Evolutionary conservation across 495 filamentous ascomycete genomes (phyloP).

Genomic region (Aspergillus ellipticus): DNA sequence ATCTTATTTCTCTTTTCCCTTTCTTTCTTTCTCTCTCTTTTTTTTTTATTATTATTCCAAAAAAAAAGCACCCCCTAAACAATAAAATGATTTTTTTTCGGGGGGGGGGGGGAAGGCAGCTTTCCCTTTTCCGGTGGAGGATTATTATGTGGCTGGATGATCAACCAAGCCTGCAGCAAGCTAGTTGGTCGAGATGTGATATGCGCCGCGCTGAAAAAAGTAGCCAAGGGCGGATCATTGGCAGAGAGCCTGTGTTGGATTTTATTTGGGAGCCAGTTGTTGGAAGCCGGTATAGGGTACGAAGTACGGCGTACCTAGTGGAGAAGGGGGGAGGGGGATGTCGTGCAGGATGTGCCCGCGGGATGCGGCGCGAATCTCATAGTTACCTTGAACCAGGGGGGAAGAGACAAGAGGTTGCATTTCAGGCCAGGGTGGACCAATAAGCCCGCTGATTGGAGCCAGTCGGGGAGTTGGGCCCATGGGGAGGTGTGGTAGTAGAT

Average conservation of each 20-base stretch:
- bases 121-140: background rate
- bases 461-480: background rate
- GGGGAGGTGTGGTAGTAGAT: background rate
- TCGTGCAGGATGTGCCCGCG: constrained; percentile 25
- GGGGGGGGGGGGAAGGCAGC: too few species aligned
- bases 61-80: too few species aligned
- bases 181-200: constrained; percentile 24
- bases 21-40: constrained; percentile 4
- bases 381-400: constrained; percentile 23
- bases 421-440: constrained; percentile 8
- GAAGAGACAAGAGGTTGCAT: constrained; percentile 19
- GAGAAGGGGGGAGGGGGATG: constrained; percentile 18
- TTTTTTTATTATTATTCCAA: constrained; percentile 2
- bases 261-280: constrained; percentile 11
- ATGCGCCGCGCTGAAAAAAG: constrained; percentile 16
- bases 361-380: constrained; percentile 23
- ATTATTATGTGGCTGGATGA: constrained; percentile 22
- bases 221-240: constrained; percentile 14
- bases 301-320: constrained; percentile 7
- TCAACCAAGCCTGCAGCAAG: constrained; percentile 22
- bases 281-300: constrained; percentile 8
- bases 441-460: constrained; percentile 2
- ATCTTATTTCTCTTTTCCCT: constrained; percentile 1
- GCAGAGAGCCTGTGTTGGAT: constrained; percentile 9
- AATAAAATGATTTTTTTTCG: background rate